These are phyloP conservation scores for Musa balbisiana DNA, from an alignment of 202 grass and related monocot species.

Conservation along the genomic window DNA sequence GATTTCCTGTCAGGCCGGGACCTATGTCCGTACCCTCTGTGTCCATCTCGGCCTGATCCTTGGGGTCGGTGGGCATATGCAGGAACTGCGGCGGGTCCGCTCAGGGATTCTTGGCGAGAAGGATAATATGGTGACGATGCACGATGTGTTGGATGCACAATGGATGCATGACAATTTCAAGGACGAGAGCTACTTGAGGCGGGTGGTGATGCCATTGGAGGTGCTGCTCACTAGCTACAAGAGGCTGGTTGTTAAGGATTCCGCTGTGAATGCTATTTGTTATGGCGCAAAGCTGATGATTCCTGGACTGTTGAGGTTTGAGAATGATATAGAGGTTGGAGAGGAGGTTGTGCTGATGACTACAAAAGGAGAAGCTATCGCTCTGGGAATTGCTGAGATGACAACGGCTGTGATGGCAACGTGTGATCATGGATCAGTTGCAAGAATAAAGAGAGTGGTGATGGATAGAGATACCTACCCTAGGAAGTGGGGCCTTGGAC, in stretches of 20 bases:
- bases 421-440: constrained; percentile 63
- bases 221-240: constrained; percentile 79
- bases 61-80: constrained; percentile 71
- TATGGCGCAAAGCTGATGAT: constrained; percentile 91
- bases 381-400: constrained; percentile 88
- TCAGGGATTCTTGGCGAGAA: constrained; percentile 64
- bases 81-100: constrained; percentile 66
- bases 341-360: constrained; percentile 82
- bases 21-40: constrained; percentile 72
- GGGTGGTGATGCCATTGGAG: constrained; percentile 76
- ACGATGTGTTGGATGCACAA: constrained; percentile 69
- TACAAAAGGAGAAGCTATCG: constrained; percentile 74
- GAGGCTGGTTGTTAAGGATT: constrained; percentile 82
- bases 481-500: constrained; percentile 82
- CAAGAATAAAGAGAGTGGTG: constrained; percentile 78
- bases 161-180: constrained; percentile 61
- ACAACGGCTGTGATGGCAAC: constrained; percentile 83
- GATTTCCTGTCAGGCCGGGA: constrained; percentile 79
- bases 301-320: constrained; percentile 68
- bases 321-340: constrained; percentile 67
- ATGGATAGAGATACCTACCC: constrained; percentile 88
- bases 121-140: constrained; percentile 95
- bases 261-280: constrained; percentile 75
- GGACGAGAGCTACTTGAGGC: constrained; percentile 59
- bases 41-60: constrained; percentile 79